Evolutionary conservation across 2,329 filamentous ascomycete genomes (phyloP).

Genomic region (Orbilia ellipsospora): DNA sequence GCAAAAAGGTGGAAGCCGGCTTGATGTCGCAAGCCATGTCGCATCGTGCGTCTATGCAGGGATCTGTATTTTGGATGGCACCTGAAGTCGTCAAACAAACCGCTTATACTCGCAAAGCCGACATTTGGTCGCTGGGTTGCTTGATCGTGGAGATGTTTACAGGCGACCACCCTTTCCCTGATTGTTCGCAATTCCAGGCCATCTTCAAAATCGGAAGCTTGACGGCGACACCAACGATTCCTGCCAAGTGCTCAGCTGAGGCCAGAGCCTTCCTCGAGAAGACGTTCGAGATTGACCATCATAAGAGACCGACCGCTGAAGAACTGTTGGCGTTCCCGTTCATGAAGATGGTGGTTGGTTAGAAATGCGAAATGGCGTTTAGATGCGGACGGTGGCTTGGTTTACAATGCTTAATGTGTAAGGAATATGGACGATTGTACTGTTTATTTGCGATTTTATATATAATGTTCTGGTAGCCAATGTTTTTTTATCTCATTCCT

Average conservation of each 20-base stretch:
- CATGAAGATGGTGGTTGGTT: constrained; percentile 72
- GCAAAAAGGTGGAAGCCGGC: constrained; percentile 95
- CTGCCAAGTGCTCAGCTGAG: constrained; percentile 84
- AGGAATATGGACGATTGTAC: neutral
- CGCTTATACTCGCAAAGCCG: constrained; percentile 96
- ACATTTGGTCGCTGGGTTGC: constrained; percentile 98
- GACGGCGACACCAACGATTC: constrained; percentile 86
- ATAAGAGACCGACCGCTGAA: constrained; percentile 89
- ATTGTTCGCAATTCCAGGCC: constrained; percentile 95
- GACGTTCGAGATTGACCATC: constrained; percentile 96
- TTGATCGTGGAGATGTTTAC: constrained; percentile 99
- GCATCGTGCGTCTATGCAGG: constrained; percentile 83
- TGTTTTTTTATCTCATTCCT: too few species aligned
- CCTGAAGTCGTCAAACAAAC: constrained; percentile 98
- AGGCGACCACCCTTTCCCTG: constrained; percentile 92
- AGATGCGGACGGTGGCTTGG: neutral
- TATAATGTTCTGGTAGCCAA: constrained; percentile 22
- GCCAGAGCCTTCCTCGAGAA: constrained; percentile 83
- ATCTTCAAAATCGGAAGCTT: constrained; percentile 98
- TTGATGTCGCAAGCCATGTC: constrained; percentile 77
- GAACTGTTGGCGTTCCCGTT: constrained; percentile 88
- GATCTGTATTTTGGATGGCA: constrained; percentile 99
- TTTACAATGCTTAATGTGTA: neutral
- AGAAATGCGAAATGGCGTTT: neutral
- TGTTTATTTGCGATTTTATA: constrained; percentile 7